These are phyloP conservation scores for Epichloe hybrida DNA, from an alignment of 2,329 filamentous ascomycete genomes.

Conservation along the genomic window DNA sequence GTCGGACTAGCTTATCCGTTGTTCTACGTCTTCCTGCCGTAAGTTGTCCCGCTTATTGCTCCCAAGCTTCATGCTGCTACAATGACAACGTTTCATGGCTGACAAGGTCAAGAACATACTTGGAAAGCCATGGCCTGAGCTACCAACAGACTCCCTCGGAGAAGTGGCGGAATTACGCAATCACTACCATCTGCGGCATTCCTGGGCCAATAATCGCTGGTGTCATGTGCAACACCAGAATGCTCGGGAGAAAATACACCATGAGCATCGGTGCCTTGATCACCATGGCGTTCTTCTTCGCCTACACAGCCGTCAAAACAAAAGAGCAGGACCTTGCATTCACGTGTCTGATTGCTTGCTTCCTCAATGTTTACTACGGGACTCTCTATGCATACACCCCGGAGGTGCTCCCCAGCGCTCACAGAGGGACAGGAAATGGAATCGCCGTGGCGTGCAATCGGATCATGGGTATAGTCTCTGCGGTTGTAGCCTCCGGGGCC, in stretches of 20 bases:
- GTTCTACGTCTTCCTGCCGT: conserved; percentile 61
- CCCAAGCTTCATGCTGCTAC: background rate
- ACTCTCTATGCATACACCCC: conserved; percentile 52
- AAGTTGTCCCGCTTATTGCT: conserved; percentile 10
- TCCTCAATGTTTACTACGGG: conserved; percentile 59
- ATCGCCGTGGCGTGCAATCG: conserved; percentile 58
- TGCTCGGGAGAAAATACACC: conserved; percentile 50
- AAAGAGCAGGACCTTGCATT: conserved; percentile 52
- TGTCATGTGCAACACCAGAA: conserved; percentile 44
- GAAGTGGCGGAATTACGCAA: conserved; percentile 60
- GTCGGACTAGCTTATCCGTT: conserved; percentile 63
- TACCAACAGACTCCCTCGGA: conserved; percentile 40
- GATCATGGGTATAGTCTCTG: conserved; percentile 60
- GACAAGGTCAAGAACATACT: conserved; percentile 30
- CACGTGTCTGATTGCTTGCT: conserved; percentile 54
- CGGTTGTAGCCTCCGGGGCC: conserved; percentile 50
- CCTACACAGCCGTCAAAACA: conserved; percentile 54
- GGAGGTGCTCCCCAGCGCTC: conserved; percentile 51
- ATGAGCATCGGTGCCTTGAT: conserved; percentile 53
- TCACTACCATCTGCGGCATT: conserved; percentile 54
- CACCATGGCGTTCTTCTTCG: conserved; percentile 61
- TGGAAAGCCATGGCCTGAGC: conserved; percentile 43
- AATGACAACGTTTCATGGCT: background rate
- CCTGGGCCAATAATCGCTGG: conserved; percentile 57
- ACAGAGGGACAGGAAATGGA: conserved; percentile 62